phyloP scores from a whole-genome alignment of 495 filamentous ascomycete species.

The Hypoxylon lienhwacheense region DNA sequence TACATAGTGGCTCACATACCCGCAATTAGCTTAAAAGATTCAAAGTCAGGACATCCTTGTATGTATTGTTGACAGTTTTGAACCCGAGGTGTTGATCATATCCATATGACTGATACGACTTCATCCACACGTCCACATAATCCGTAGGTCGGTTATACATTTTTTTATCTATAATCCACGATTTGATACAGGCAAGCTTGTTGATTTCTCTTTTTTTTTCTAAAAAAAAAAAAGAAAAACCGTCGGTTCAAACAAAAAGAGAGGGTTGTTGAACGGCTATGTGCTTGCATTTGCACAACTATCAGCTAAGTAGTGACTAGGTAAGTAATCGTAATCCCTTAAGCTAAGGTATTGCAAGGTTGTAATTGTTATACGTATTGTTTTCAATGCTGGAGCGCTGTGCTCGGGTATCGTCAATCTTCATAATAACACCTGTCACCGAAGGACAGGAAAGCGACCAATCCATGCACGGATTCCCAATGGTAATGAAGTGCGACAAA shows the following conservation, averaged over 20 bases:
- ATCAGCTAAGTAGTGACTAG: slow-evolving; percentile 23
- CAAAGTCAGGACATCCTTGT: no score
- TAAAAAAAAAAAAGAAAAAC: no score
- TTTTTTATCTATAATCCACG: no score
- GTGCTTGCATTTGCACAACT: slow-evolving; percentile 22
- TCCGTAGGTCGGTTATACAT: no score
- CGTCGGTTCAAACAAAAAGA: neutral
- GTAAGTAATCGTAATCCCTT: no score
- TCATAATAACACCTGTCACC: slow-evolving; percentile 20
- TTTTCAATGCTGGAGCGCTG: slow-evolving; percentile 22
- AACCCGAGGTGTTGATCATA: no score
- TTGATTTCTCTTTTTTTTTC: no score
- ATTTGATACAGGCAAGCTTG: neutral
- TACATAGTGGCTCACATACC: no score
- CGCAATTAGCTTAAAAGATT: no score
- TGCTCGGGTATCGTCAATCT: slow-evolving; percentile 36
- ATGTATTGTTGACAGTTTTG: neutral
- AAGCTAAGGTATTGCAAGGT: slow-evolving; percentile 24
- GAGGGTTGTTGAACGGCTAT: slow-evolving; percentile 6
- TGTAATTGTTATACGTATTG: no score
- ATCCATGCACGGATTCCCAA: slow-evolving; percentile 11
- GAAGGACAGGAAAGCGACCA: slow-evolving; percentile 9
- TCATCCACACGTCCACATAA: no score
- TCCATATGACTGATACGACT: slow-evolving; percentile 1
- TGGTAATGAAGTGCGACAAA: slow-evolving; percentile 15